Percentiles rank a stretch among this genome's conserved stretches.
These are phyloP conservation scores for Lodderomyces margitis DNA, from an alignment of 1,139 yeast species.

Conservation along the genomic window DNA sequence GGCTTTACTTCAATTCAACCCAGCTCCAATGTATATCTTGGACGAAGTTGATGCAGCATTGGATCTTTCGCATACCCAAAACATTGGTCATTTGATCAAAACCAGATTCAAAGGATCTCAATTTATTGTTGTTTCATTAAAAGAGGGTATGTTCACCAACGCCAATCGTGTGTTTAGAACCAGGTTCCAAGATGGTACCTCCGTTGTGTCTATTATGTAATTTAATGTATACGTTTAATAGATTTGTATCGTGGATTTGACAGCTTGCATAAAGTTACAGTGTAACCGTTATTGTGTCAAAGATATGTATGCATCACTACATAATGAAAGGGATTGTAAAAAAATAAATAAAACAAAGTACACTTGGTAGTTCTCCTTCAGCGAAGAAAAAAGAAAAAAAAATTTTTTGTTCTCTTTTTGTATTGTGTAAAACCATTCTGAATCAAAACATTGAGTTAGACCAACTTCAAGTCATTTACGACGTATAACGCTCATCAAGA, in stretches of 20 bases:
- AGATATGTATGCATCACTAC: too few species aligned
- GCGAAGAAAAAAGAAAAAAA: background rate
- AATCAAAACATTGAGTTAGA: too few species aligned
- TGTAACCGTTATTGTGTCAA: constrained; percentile 1
- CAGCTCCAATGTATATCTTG: constrained; percentile 96
- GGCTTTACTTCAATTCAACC: constrained; percentile 90
- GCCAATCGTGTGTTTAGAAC: constrained; percentile 94
- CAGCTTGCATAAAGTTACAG: background rate
- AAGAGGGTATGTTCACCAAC: constrained; percentile 97
- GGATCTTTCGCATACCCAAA: constrained; percentile 95
- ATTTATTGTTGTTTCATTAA: constrained; percentile 92
- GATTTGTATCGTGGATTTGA: background rate
- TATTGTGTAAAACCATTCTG: too few species aligned
- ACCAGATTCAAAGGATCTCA: constrained; percentile 94
- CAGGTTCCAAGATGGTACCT: constrained; percentile 94
- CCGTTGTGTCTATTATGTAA: constrained; percentile 73
- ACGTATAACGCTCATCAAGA: too few species aligned
- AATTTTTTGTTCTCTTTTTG: too few species aligned
- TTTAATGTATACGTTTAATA: too few species aligned
- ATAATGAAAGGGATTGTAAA: background rate
- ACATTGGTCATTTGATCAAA: constrained; percentile 93
- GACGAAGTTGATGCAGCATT: constrained; percentile 99
- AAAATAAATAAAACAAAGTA: too few species aligned
- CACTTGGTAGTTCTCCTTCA: constrained; percentile 2
- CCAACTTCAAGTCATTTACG: too few species aligned